Base-by-base conservation (phyloP, 2,329 filamentous ascomycete species). In the Pseudodiploospora longispora region DNA sequence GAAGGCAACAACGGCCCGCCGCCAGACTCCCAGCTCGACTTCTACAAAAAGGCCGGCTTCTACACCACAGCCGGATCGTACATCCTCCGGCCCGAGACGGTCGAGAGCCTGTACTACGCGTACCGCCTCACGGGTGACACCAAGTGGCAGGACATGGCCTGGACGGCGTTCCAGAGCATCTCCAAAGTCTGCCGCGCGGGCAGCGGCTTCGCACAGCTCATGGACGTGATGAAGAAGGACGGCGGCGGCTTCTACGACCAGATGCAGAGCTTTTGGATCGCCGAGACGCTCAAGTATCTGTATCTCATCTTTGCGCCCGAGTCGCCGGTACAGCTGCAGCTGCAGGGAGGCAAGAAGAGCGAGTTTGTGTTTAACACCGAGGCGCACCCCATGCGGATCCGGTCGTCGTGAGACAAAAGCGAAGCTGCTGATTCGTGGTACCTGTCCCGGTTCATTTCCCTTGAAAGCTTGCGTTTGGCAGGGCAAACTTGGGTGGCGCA, bases 181-280 rank as follows among this genome's bases (percentile, higher is more conserved):
- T 82, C 82, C 54, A 60, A 63, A 30, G 83, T 77, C 10, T 82
- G 80, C 50, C 67, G 75, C 27, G 76, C 75, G 0, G 77, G 76
- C 5, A 80, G 75, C 27, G 87, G 85, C 7, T 93, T 80, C 63
- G 75, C 76, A 7, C 72, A 75, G 30, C 67, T 94, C 42, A 59
- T 54, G 0, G 62, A 93, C 58, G 85, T 94, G 37, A 87, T 85
- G 53, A 66, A 63, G 2, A 54, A 57, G 4, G 71, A 69, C 28
- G 85, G 85, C 6, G 84, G 83, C 1, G 62, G 64, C 0, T 79
- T 74, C 47, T 62, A 64, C 36, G 78, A 95, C 60, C 82, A 83
- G 61, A 85, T 90, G 71, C 87, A 95, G 66, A 89, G 83, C 55
- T 95, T 93, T 67, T 82, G 85, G 70, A 88, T 94, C 62, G 87